Percentiles rank a stretch among this genome's conserved stretches.
Evolutionary conservation across 768 basidiomycete species (phyloP).

Genomic region (Coprinopsis cinerea): DNA sequence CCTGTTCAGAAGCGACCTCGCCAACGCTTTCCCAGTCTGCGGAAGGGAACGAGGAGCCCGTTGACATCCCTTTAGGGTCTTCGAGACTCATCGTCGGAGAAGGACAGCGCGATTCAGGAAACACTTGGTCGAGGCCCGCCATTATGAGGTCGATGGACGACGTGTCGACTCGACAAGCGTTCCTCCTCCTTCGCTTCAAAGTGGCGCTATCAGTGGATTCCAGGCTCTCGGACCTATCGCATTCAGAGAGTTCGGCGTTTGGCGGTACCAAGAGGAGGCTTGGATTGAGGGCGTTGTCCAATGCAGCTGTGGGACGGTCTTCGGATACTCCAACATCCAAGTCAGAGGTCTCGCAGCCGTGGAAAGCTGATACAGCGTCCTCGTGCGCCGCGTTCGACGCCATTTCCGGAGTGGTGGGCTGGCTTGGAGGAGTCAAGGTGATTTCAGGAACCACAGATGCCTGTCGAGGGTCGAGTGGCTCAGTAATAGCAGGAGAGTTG

Average conservation of each 20-base stretch:
- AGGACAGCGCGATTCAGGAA: constrained; percentile 2
- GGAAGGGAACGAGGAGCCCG: too few species aligned
- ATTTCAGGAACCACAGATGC: not conserved
- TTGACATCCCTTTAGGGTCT: too few species aligned
- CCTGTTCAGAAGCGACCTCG: too few species aligned
- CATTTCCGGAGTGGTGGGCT: constrained; percentile 1
- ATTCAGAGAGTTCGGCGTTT: not conserved
- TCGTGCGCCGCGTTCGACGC: not conserved
- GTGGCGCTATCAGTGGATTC: not conserved
- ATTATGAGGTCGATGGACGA: constrained; percentile 10
- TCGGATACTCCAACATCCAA: too few species aligned
- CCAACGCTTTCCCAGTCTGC: too few species aligned
- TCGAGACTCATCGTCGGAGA: too few species aligned
- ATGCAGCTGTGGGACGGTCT: too few species aligned
- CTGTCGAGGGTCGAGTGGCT: not conserved
- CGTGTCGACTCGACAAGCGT: constrained; percentile 5
- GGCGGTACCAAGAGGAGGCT: not conserved
- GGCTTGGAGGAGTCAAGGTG: constrained; percentile 4
- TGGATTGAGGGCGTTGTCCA: too few species aligned
- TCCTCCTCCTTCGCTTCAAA: constrained; percentile 3
- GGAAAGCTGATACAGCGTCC: not conserved
- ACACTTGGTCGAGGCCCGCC: constrained; percentile 9
- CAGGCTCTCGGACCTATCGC: not conserved
- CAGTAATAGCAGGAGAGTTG: not conserved
- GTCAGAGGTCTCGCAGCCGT: not conserved